These are phyloP conservation scores for Dryas integrifolia DNA, from an alignment of 331 rosid genomes.

Conservation along the genomic window DNA sequence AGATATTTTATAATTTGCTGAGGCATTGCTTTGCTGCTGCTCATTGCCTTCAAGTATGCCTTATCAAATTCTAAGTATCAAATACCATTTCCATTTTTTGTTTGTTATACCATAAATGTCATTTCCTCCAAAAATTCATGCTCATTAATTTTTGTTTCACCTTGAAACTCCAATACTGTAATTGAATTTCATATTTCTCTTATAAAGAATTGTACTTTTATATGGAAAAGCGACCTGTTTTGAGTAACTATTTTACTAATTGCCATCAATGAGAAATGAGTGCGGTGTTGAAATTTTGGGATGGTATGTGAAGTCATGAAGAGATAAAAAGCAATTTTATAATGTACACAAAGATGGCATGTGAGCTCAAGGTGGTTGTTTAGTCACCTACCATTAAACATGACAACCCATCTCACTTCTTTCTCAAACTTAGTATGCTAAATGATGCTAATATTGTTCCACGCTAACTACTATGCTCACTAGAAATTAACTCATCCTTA, in stretches of 20 bases:
- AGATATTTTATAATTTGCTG: constrained; percentile 34
- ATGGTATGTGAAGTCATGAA: constrained; percentile 37
- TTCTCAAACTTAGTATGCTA: constrained; percentile 46
- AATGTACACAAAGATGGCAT: constrained; percentile 46
- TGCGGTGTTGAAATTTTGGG: constrained; percentile 51
- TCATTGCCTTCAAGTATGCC: constrained; percentile 34
- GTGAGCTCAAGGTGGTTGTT: constrained; percentile 79
- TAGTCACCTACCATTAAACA: constrained; percentile 87
- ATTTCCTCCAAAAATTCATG: background rate
- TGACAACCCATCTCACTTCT: constrained; percentile 58
- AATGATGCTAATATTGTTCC: constrained; percentile 47
- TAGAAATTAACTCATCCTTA: constrained; percentile 18
- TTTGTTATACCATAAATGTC: background rate
- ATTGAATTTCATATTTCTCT: constrained; percentile 17
- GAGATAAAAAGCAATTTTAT: constrained; percentile 37
- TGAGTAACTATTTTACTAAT: constrained; percentile 38
- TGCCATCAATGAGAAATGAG: constrained; percentile 54
- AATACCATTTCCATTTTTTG: background rate
- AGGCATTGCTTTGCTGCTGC: constrained; percentile 31
- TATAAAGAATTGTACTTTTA: constrained; percentile 19
- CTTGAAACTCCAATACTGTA: constrained; percentile 20
- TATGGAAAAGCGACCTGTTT: constrained; percentile 32
- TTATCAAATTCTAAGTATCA: constrained; percentile 20
- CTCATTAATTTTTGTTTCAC: constrained; percentile 24
- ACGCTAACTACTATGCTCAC: constrained; percentile 35